Conservation (phyloP, 1,284 basidiomycete species). For the Sporisorium iseilematis-ciliati region DNA sequence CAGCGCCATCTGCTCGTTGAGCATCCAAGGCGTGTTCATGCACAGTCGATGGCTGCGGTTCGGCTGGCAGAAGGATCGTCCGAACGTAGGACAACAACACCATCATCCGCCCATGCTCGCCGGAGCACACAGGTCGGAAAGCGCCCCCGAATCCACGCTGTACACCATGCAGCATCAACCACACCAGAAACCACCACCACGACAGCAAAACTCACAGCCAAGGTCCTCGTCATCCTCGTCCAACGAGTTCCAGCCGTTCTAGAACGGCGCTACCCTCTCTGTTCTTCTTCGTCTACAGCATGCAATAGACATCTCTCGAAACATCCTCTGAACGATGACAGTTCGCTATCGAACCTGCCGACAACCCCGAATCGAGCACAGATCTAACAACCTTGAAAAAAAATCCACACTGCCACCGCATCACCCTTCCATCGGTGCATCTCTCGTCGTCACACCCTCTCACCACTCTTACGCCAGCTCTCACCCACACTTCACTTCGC, state of each 20-base stretch:
- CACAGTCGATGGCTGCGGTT: conserved; percentile 96
- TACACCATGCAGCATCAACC: conserved; percentile 6
- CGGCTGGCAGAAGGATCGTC: conserved; percentile 92
- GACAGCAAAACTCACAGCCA: neutral
- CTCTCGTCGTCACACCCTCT: too few species aligned
- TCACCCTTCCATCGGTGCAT: too few species aligned
- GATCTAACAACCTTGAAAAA: too few species aligned
- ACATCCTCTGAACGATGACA: neutral
- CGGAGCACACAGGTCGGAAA: conserved; percentile 14
- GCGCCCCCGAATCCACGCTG: conserved; percentile 14
- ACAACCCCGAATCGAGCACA: too few species aligned
- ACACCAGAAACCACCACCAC: neutral
- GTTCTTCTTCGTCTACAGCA: neutral
- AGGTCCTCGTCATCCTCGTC: conserved; percentile 9
- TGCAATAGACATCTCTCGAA: neutral
- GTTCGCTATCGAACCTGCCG: neutral
- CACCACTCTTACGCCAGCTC: too few species aligned
- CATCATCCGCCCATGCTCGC: neutral
- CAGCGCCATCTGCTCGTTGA: conserved; percentile 91
- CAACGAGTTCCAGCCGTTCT: conserved; percentile 24
- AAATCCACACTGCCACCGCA: too few species aligned
- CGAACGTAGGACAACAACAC: neutral
- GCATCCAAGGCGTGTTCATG: conserved; percentile 85
- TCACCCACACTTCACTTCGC: neutral
- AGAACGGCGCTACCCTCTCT: neutral